These are phyloP conservation scores for Scedosporium dehoogii DNA, from an alignment of 2,329 filamentous ascomycete species.

Conservation along the genomic window DNA sequence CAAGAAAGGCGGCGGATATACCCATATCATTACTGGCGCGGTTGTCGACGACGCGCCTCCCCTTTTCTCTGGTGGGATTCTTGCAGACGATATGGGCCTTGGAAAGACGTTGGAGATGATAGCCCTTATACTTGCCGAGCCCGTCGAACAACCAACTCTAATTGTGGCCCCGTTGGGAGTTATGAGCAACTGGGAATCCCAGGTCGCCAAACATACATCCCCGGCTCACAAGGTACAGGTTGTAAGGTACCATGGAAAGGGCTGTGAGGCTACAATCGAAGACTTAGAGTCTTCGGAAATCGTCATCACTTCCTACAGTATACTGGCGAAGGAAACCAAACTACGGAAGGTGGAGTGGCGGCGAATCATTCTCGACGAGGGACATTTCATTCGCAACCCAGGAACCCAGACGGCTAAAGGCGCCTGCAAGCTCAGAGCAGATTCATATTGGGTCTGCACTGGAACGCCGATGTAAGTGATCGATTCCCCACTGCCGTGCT, in stretches of 20 bases:
- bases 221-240: constrained; percentile 53
- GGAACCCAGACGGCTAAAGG: constrained; percentile 63
- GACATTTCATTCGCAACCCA: constrained; percentile 71
- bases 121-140: constrained; percentile 57
- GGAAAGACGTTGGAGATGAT: constrained; percentile 86
- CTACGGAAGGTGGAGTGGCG: constrained; percentile 54
- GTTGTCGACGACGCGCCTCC: constrained; percentile 35
- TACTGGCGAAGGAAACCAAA: constrained; percentile 51
- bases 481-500: neutral
- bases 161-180: constrained; percentile 77
- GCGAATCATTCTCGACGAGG: constrained; percentile 73
- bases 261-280: constrained; percentile 39
- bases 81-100: constrained; percentile 88
- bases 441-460: constrained; percentile 69
- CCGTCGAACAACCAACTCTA: constrained; percentile 52
- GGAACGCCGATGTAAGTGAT: constrained; percentile 64
- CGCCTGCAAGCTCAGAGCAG: constrained; percentile 54
- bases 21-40: constrained; percentile 6
- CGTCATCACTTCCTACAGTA: constrained; percentile 78
- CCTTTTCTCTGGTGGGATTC: constrained; percentile 70
- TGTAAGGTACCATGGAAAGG: constrained; percentile 62
- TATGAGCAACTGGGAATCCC: constrained; percentile 83
- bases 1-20: neutral
- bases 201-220: constrained; percentile 64
- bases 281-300: constrained; percentile 61